Evolutionary conservation across 2,329 filamentous ascomycete species (phyloP).

Genomic region (Pseudogymnoascus sp.): DNA sequence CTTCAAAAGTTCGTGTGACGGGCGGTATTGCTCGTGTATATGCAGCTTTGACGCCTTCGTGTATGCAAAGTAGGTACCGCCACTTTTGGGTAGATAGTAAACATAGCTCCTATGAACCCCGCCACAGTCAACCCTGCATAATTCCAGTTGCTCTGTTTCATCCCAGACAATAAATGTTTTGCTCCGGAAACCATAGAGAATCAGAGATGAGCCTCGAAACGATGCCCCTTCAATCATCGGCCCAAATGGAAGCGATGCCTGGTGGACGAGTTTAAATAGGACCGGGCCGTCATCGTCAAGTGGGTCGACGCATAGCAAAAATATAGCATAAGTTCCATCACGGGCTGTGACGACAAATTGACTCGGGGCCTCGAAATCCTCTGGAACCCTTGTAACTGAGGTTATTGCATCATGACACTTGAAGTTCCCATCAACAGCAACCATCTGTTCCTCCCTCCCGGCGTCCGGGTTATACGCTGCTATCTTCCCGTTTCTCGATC

Average conservation of each 20-base stretch:
- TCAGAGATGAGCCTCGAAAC: slow-evolving; percentile 50
- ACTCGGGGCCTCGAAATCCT: slow-evolving; percentile 22
- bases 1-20: slow-evolving; percentile 46
- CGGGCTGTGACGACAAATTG: slow-evolving; percentile 66
- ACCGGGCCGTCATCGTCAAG: background rate
- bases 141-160: slow-evolving; percentile 59
- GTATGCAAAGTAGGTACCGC: slow-evolving; percentile 58
- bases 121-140: slow-evolving; percentile 70
- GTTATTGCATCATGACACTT: slow-evolving; percentile 17
- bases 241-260: slow-evolving; percentile 61
- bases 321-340: slow-evolving; percentile 69
- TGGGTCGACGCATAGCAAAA: slow-evolving; percentile 13
- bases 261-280: slow-evolving; percentile 52
- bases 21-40: slow-evolving; percentile 32
- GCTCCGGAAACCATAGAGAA: slow-evolving; percentile 74
- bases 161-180: slow-evolving; percentile 79
- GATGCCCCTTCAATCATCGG: slow-evolving; percentile 68
- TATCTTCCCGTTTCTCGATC: slow-evolving; percentile 48
- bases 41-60: slow-evolving; percentile 56
- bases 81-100: slow-evolving; percentile 29
- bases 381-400: slow-evolving; percentile 21
- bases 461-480: slow-evolving; percentile 36
- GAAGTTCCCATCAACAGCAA: background rate
- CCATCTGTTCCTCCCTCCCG: slow-evolving; percentile 14
- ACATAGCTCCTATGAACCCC: slow-evolving; percentile 75